Evolutionary conservation across 768 basidiomycete species (phyloP), one percentile per base, ranked within the genome.

Genomic region (Lyophyllum atratum): DNA sequence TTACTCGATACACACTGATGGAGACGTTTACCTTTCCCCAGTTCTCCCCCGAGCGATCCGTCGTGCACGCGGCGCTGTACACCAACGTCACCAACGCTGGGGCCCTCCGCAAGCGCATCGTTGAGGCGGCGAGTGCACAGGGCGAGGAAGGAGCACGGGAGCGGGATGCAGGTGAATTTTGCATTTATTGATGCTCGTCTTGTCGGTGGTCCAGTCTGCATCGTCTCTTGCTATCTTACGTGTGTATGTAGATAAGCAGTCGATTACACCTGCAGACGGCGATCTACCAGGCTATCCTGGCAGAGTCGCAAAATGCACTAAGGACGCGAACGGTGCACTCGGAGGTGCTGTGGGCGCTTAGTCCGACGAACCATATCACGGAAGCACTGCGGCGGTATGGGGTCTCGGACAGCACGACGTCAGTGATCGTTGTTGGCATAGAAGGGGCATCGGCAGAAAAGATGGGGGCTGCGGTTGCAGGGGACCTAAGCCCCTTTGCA

Each of bases 311-410:
- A 40, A 77, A 75, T 21, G 66, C 74, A 0, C 75, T 96, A 55
- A 80, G 88, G 46, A 95, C 95, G 1, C 92, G 89, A 73, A 93
- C 93, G 1, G 74, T 95, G 0, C 95, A 98, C 67, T 93, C 93
- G 0, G 95, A 98, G 70, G 81, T 98, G 49, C 77, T 98, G n/a
- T 94, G 90, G 80, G 74, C 83, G 21, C 76, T 98, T 47, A 93
- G 90, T 61, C 93, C 94, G 2, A 92, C 86, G 4, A 91, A 92
- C 61, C 97, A 95, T 68, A 98, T 98, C 51, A 84, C 89, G 2
- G 95, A 98, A 64, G 89, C 90, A 0, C 84, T 98, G 58, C 81
- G 85, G 49, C 84, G 92, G 55, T 96, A 93, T 64, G 95, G 95
- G 5, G 78, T 97, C 6, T 88, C 89, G 0, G 85, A 89, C 40